These are phyloP conservation scores for Claviceps spartinae DNA, from an alignment of 2,329 filamentous ascomycete genomes.

Conservation along the genomic window DNA sequence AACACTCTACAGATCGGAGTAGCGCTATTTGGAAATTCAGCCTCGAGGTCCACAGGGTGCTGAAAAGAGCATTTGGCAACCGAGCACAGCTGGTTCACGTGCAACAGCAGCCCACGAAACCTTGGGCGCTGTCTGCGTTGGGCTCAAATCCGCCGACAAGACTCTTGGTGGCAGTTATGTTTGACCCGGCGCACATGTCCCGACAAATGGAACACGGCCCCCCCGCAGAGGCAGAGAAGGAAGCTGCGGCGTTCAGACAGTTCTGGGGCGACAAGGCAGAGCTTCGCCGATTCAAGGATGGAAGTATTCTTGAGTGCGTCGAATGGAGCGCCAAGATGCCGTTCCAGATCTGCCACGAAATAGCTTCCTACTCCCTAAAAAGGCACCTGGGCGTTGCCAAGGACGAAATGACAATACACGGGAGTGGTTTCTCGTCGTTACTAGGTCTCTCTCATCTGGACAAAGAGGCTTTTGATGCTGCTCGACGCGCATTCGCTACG, in stretches of 20 bases:
- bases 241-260: constrained; percentile 65
- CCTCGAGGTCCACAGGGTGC: constrained; percentile 45
- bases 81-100: constrained; percentile 57
- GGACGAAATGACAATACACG: constrained; percentile 37
- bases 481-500: constrained; percentile 55
- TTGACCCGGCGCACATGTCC: constrained; percentile 57
- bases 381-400: constrained; percentile 52
- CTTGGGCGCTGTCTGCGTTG: constrained; percentile 17
- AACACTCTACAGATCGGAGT: constrained; percentile 24
- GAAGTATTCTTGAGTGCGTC: constrained; percentile 82
- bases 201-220: constrained; percentile 82
- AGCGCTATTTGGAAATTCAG: constrained; percentile 33
- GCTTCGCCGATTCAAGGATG: constrained; percentile 86
- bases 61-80: constrained; percentile 62
- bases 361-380: constrained; percentile 56
- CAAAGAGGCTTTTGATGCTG: constrained; percentile 49
- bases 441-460: constrained; percentile 34
- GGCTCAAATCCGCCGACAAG: constrained; percentile 15
- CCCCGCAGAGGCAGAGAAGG: constrained; percentile 69
- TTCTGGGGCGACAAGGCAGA: constrained; percentile 96
- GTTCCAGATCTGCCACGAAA: constrained; percentile 62
- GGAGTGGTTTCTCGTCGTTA: constrained; percentile 35
- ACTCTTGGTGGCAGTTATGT: constrained; percentile 53
- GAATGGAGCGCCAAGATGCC: constrained; percentile 61
- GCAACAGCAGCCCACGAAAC: constrained; percentile 20